phyloP scores from a whole-genome alignment of 768 basidiomycete species.

The Paxillus ammoniavirescens region DNA sequence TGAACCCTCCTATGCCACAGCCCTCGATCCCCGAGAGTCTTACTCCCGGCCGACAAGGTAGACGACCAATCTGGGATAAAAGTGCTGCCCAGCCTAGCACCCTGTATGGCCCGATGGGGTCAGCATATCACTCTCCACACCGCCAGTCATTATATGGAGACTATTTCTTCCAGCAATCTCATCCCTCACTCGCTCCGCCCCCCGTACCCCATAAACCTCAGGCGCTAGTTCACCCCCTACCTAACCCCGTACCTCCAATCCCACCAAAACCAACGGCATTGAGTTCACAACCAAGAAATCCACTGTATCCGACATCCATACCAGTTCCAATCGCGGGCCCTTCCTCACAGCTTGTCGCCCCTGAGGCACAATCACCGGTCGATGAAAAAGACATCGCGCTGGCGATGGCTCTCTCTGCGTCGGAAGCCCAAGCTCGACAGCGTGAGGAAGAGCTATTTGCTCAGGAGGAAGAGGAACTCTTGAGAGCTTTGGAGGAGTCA shows the following conservation, averaged over 20 bases:
- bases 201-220: slow-evolving; percentile 32
- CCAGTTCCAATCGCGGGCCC: slow-evolving; percentile 15
- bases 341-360: background rate
- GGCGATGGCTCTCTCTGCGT: slow-evolving; percentile 43
- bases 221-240: slow-evolving; percentile 27
- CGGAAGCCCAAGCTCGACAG: slow-evolving; percentile 41
- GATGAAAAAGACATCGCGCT: slow-evolving; percentile 48
- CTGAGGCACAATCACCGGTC: slow-evolving; percentile 20
- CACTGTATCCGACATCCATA: slow-evolving; percentile 35
- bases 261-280: slow-evolving; percentile 38
- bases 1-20: background rate
- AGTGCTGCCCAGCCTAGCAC: slow-evolving; percentile 6
- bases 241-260: slow-evolving; percentile 36
- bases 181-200: slow-evolving; percentile 23
- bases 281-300: slow-evolving; percentile 20
- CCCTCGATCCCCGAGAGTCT: slow-evolving; percentile 24
- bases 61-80: slow-evolving; percentile 20
- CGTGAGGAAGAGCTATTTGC: slow-evolving; percentile 24
- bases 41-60: slow-evolving; percentile 20
- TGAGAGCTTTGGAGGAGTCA: slow-evolving; percentile 60
- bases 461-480: slow-evolving; percentile 65
- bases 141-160: slow-evolving; percentile 28
- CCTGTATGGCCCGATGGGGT: slow-evolving; percentile 2
- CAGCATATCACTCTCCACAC: slow-evolving; percentile 10
- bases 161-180: slow-evolving; percentile 18